These are phyloP conservation scores for Lactifluus rugatus DNA, from an alignment of 768 basidiomycete genomes.

Conservation along the genomic window DNA sequence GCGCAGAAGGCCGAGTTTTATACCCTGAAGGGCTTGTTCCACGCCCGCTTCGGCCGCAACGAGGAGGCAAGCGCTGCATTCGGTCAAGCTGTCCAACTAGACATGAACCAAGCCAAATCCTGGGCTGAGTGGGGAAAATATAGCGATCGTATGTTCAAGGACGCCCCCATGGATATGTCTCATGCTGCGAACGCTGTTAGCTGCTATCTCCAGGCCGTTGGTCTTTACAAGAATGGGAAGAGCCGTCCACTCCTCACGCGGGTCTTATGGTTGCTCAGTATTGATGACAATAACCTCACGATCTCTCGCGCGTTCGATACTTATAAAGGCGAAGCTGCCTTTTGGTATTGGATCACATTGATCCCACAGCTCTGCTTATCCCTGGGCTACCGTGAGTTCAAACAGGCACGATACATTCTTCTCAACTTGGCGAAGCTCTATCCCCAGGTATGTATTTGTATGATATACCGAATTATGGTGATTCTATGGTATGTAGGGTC, in stretches of 20 bases:
- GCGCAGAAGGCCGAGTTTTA: slow-evolving; percentile 97
- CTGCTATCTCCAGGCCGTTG: slow-evolving; percentile 96
- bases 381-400: slow-evolving; percentile 83
- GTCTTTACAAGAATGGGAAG: slow-evolving; percentile 89
- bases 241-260: slow-evolving; percentile 84
- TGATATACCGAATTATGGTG: neutral
- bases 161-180: slow-evolving; percentile 59
- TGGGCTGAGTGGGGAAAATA: slow-evolving; percentile 99
- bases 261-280: slow-evolving; percentile 90
- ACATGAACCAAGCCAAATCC: slow-evolving; percentile 88
- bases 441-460: slow-evolving; percentile 57
- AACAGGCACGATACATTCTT: slow-evolving; percentile 83
- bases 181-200: slow-evolving; percentile 88
- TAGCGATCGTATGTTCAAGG: slow-evolving; percentile 90
- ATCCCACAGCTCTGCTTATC: slow-evolving; percentile 91
- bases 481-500: slow-evolving; percentile 44
- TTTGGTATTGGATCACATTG: slow-evolving; percentile 98
- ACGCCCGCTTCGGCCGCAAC: slow-evolving; percentile 71
- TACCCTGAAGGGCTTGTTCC: slow-evolving; percentile 98
- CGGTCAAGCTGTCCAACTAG: slow-evolving; percentile 91
- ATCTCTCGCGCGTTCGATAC: slow-evolving; percentile 82
- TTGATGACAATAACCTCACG: slow-evolving; percentile 69
- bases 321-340: slow-evolving; percentile 92
- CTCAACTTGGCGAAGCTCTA: slow-evolving; percentile 83
- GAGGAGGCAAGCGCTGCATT: slow-evolving; percentile 91